A percentile compares a stretch with the other conserved stretches of the same genome.
Evolutionary conservation across 495 filamentous ascomycete genomes (phyloP).

Genomic region (Podospora comata): DNA sequence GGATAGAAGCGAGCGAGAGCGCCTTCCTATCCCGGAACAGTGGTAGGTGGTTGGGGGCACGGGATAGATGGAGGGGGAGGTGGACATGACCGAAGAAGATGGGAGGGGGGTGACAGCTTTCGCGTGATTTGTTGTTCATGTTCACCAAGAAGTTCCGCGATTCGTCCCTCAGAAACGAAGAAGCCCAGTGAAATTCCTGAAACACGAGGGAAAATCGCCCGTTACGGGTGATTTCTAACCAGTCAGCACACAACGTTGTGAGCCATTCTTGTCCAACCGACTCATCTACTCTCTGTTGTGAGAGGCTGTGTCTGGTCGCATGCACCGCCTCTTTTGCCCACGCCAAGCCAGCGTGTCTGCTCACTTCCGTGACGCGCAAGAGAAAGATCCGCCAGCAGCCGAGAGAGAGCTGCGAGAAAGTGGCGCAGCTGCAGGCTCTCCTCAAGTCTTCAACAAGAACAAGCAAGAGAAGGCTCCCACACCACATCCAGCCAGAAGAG

Average conservation of each 20-base stretch:
- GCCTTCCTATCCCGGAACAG: not conserved
- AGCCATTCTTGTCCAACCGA: not conserved
- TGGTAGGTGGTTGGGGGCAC: not conserved
- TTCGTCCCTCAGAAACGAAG: not conserved
- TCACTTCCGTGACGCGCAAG: not conserved
- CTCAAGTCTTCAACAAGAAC: not conserved
- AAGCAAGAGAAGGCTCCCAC: not conserved
- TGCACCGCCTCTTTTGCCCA: not conserved
- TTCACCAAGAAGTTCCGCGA: not conserved
- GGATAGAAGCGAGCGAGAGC: not conserved
- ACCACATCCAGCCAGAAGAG: conserved; percentile 11
- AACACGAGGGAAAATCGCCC: not conserved
- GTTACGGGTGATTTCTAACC: not conserved
- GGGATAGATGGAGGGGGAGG: not conserved
- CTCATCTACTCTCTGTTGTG: not conserved
- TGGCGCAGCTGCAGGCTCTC: conserved; percentile 9
- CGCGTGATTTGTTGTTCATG: not conserved
- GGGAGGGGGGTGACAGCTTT: no score
- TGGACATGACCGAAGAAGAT: not conserved
- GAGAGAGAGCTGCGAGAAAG: not conserved
- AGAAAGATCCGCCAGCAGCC: not conserved
- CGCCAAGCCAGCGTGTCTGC: not conserved
- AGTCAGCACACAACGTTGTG: not conserved
- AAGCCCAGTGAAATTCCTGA: not conserved
- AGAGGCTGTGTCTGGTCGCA: not conserved